Evolutionary conservation across 176 grass and related monocot genomes (phyloP).

Genomic region (Alloteropsis semialata): DNA sequence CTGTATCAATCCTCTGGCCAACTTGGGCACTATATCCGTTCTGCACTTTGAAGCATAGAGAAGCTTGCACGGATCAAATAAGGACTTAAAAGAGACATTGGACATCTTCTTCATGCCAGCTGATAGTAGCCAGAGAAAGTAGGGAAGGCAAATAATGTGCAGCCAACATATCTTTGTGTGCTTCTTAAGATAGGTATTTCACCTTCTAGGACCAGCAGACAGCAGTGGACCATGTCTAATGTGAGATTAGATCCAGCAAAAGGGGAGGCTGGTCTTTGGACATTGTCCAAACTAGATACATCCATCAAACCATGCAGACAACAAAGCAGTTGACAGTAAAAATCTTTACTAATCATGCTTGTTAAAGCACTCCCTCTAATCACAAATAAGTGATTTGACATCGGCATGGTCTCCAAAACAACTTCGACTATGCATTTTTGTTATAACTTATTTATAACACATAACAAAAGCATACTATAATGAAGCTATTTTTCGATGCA

Average conservation of each 20-base stretch:
- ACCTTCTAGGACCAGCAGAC: conserved; percentile 9
- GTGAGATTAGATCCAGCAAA: neutral
- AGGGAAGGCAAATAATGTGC: conserved; percentile 14
- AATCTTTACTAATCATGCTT: neutral
- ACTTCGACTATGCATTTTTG: neutral
- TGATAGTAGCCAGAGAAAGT: conserved; percentile 7
- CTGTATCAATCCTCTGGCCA: conserved; percentile 15
- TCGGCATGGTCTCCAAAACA: neutral
- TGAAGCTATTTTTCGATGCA: neutral
- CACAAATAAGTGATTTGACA: neutral
- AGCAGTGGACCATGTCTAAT: neutral
- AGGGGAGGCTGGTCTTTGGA: neutral
- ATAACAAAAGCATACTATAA: neutral
- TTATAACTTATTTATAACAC: neutral
- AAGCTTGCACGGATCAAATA: conserved; percentile 67
- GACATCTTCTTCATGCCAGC: conserved; percentile 12
- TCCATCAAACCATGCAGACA: conserved; percentile 20
- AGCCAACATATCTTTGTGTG: conserved; percentile 31
- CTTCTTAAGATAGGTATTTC: conserved; percentile 16
- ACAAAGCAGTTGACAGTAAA: conserved; percentile 12
- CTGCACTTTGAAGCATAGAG: conserved; percentile 52
- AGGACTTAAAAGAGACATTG: conserved; percentile 24
- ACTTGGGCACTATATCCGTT: conserved; percentile 37
- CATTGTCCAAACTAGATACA: conserved; percentile 11
- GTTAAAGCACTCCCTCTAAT: neutral